Conservation (phyloP, 2,329 filamentous ascomycete genomes). For the Ceratocystis smalleyi region DNA sequence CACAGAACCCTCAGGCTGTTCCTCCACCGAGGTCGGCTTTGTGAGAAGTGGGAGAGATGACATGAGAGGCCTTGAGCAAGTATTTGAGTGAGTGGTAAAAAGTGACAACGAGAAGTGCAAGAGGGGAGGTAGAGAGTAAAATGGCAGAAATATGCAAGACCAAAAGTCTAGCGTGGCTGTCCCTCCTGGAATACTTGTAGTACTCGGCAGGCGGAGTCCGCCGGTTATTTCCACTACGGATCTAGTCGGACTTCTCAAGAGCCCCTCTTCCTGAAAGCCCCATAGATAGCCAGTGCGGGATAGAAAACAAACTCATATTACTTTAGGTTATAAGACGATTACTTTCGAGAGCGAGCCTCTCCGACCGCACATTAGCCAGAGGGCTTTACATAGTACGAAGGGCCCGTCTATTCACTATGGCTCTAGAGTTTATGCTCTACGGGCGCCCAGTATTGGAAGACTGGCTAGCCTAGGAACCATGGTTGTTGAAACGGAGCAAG, state of each 20-base stretch:
- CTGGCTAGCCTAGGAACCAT: no score
- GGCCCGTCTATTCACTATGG: no score
- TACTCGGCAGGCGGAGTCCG: background rate
- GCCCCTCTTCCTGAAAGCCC: background rate
- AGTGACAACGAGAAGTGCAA: background rate
- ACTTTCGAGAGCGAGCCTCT: background rate
- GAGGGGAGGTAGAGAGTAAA: background rate
- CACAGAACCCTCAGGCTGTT: conserved; percentile 22
- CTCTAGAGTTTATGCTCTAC: no score
- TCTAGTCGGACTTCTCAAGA: background rate
- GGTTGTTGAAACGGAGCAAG: no score
- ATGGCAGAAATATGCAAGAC: no score
- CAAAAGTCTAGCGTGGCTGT: background rate
- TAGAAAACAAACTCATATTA: background rate
- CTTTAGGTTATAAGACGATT: background rate
- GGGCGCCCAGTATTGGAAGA: no score
- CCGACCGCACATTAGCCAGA: no score
- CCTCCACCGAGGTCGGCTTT: conserved; percentile 13
- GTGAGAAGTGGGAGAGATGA: conserved; percentile 7
- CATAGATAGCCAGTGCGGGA: background rate
- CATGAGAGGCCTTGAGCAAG: background rate
- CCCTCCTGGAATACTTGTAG: background rate
- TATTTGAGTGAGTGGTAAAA: background rate
- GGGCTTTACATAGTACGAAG: no score
- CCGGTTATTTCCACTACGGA: conserved; percentile 1